Conservation (phyloP, 495 filamentous ascomycete species). For the Penicillium verhagenii region DNA sequence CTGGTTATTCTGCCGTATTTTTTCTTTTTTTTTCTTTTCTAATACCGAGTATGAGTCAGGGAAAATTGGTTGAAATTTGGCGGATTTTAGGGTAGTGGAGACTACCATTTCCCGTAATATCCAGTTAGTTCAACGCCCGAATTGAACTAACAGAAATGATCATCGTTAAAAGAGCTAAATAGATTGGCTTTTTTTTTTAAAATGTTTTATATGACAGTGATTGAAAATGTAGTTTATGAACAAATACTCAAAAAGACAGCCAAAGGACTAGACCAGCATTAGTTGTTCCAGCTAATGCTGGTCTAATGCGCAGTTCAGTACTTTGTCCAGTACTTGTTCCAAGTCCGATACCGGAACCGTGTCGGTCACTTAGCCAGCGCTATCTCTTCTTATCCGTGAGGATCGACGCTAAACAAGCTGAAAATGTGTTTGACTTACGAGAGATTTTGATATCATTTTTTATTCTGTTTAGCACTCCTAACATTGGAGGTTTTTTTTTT, state of each 20-base stretch:
- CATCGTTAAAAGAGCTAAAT: too few relatives aligned
- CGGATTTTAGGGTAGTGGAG: conserved; percentile 5
- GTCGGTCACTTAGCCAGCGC: conserved; percentile 2
- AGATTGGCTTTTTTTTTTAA: too few relatives aligned
- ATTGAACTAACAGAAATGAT: background rate
- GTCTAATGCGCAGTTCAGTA: too few relatives aligned
- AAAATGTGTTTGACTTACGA: conserved; percentile 1
- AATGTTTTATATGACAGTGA: too few relatives aligned
- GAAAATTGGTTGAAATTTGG: conserved; percentile 11
- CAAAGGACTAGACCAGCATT: background rate
- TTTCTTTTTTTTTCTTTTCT: conserved; percentile 13
- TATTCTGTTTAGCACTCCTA: too few relatives aligned
- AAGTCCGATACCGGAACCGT: conserved; percentile 22
- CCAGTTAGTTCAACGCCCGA: background rate
- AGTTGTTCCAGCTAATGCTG: too few relatives aligned
- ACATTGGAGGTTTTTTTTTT: too few relatives aligned
- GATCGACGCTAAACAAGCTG: conserved; percentile 6
- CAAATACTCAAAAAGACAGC: too few relatives aligned
- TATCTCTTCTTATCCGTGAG: conserved; percentile 5
- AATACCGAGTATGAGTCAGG: conserved; percentile 24
- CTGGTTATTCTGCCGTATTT: background rate
- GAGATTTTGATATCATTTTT: conserved; percentile 3
- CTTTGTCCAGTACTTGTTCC: too few relatives aligned
- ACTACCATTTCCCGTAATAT: background rate
- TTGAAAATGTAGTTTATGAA: too few relatives aligned